Evolutionary conservation across 441 rosid genomes (phyloP).

Genomic region (Isatis lusitanica): DNA sequence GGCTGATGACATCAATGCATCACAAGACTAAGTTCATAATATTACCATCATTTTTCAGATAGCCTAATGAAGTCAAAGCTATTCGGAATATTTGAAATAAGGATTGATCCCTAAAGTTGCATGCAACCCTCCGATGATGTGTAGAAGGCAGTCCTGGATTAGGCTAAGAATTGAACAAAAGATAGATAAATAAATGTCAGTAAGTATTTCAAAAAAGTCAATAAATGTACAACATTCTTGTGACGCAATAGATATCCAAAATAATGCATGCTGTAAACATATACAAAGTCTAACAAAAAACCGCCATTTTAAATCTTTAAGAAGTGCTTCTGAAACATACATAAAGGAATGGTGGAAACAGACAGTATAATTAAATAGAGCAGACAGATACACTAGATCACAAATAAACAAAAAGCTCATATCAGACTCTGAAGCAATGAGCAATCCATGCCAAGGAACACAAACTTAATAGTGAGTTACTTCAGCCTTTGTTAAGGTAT

Average conservation of each 20-base stretch:
- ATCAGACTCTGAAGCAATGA: conserved; percentile 13
- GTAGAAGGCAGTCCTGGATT: conserved; percentile 84
- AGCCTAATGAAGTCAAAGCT: conserved; percentile 82
- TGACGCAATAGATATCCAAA: conserved; percentile 3
- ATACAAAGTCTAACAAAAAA: not conserved
- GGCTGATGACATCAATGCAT: conserved; percentile 10
- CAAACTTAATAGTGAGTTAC: conserved; percentile 1
- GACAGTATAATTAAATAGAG: conserved; percentile 2
- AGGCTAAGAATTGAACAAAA: conserved; percentile 55
- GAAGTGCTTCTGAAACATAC: not conserved
- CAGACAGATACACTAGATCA: conserved; percentile 2
- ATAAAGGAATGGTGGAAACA: not conserved
- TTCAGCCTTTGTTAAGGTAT: conserved; percentile 4
- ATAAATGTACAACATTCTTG: not conserved
- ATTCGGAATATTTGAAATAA: conserved; percentile 94
- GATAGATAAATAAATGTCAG: conserved; percentile 33
- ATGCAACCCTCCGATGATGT: conserved; percentile 88
- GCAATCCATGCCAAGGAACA: not conserved
- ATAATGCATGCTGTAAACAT: not conserved
- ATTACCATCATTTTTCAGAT: conserved; percentile 94
- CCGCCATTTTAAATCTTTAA: not conserved
- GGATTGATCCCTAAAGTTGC: conserved; percentile 91
- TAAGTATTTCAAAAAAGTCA: not conserved
- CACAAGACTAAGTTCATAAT: conserved; percentile 13
- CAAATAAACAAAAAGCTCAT: conserved; percentile 5